Evolutionary conservation across 2,329 filamentous ascomycete genomes (phyloP), one percentile per base, ranked within the genome.

Genomic region (Aciculosporium take): DNA sequence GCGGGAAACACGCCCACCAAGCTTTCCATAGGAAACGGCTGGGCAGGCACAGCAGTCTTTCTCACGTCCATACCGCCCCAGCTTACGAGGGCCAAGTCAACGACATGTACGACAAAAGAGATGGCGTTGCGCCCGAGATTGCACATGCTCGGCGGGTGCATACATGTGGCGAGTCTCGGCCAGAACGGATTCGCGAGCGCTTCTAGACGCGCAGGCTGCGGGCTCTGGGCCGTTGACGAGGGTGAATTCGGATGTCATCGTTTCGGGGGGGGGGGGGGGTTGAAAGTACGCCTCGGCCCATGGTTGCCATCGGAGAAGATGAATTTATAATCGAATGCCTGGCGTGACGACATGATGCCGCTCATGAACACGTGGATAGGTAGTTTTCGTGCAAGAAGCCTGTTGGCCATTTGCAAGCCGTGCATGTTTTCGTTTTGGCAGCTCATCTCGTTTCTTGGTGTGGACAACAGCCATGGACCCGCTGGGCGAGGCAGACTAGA

Each of bases 151-250:
- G 31, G 15, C 28, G 30, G 31, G 32, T 31, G n/a, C 37, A 31
- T 25, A 18, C 18, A 15, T 35, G 38, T 23, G 36, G 39, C 25
- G 43, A 45, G 27, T 33, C 29, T 42, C 39, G 30, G 12, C 43
- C 43, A 8, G 43, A 42, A 27, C 37, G 43, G 43, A 25, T 33
- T n/a, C 40, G 39, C 18, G 41, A 41, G 39, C 42, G 42, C 9
- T n/a, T 45, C 24, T 43, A 41, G 30, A 21, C 23, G 24, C 13
- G 17, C 23, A 21, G n/a, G 39, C 15, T 12, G 31, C 33, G 10
- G 29, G 23, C 18, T 18, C n/a, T n/a, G n/a, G n/a, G n/a, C n/a
- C n/a, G n/a, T n/a, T n/a, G n/a, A n/a, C n/a, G n/a, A n/a, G n/a
- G n/a, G n/a, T n/a, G n/a, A n/a, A n/a, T n/a, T n/a, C 17, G 29